Base-by-base conservation (phyloP, 768 basidiomycete species). In the Melanogaster broomeanus region DNA sequence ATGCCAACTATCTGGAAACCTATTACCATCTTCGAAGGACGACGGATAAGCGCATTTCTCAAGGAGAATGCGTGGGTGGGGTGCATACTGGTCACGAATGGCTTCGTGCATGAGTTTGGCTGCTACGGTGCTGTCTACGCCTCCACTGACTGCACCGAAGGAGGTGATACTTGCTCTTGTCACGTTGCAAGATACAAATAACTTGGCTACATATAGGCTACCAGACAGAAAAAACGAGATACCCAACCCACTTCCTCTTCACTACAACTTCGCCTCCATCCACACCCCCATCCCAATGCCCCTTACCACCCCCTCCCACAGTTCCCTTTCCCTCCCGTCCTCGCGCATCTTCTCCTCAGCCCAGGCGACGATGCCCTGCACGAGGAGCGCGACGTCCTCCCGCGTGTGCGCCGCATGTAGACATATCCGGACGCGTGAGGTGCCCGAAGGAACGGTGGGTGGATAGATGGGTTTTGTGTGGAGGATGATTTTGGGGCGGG, bases 41-140 rank as follows among this genome's bases (percentile, higher is more conserved):
- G n/a, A n/a, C n/a, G n/a, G n/a, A n/a, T n/a, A n/a, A n/a, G n/a
- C n/a, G n/a, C n/a, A n/a, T n/a, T n/a, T n/a, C n/a, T n/a, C n/a
- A n/a, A 45, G 5, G 22, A 31, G 13, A 18, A 39, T 21, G n/a
- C 39, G 25, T 1, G 15, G 10, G 22, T n/a, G 15, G n/a, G 11
- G 58, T 76, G 30, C 58, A 38, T 64, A 91, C 93, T 95, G 82
- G 68, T 98, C 93, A 27, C 97, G 97, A 61, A 99, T 98, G 22
- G 97, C 97, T 75, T 98, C 95, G 60, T 98, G 95, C 97, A 99
- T 99, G 54, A 99, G 79, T 72, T 98, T 98, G 38, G 97, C 97
- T 4, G 97, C 97, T 15, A 99, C 97, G 0, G 94, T 94, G 58
- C 93, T 96, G 68, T 98, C 97, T 42, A 99, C 97, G 43, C 97